Evolutionary conservation across 2,329 filamentous ascomycete species (phyloP).

Genomic region (Aspergillus clavatus): DNA sequence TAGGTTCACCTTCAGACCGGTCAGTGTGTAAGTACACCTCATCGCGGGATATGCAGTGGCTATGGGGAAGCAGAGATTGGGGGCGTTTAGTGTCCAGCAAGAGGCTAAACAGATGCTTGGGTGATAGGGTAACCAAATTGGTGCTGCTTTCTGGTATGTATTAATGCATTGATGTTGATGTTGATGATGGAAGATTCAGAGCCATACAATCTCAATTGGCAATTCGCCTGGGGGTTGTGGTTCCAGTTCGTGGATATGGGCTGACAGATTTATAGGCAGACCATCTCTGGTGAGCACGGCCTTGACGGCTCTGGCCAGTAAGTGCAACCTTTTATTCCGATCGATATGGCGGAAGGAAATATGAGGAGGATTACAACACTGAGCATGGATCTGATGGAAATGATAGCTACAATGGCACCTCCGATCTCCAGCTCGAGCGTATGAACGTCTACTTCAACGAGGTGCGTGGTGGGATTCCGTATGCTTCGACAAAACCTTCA

Average conservation of each 20-base stretch:
- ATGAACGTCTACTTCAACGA: conserved; percentile 99
- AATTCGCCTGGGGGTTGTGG: neutral
- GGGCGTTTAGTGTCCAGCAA: neutral
- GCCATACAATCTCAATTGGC: neutral
- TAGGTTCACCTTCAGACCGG: conserved; percentile 99
- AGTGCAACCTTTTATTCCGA: conserved; percentile 39
- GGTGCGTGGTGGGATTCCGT: conserved; percentile 39
- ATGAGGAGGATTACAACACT: neutral
- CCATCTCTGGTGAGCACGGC: conserved; percentile 82
- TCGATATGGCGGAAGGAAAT: neutral
- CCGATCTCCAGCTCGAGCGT: conserved; percentile 98
- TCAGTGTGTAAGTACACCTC: conserved; percentile 74
- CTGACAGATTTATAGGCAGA: conserved; percentile 57
- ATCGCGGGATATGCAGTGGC: neutral
- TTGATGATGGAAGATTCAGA: neutral
- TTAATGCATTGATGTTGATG: neutral
- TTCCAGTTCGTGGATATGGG: conserved; percentile 5
- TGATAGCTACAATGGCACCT: conserved; percentile 87
- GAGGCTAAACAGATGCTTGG: conserved; percentile 24
- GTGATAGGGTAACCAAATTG: conserved; percentile 94
- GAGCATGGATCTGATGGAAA: neutral
- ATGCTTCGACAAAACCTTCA: neutral
- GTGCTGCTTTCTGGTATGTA: conserved; percentile 93
- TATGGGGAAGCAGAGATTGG: neutral
- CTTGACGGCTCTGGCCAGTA: conserved; percentile 94